Base-by-base conservation (phyloP, 331 rosid species). In the Dryas integrifolia region DNA sequence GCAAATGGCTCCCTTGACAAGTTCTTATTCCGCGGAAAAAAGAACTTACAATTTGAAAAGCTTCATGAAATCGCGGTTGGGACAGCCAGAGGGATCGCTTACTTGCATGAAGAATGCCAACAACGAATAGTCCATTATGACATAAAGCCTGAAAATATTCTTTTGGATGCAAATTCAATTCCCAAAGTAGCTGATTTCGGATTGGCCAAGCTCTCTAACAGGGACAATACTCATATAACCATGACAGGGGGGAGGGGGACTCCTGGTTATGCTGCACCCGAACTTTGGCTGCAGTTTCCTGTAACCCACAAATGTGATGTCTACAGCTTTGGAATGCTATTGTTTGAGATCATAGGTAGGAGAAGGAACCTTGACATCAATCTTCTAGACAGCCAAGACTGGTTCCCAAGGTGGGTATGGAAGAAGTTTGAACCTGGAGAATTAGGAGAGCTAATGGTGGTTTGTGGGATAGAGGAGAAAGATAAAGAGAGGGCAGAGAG, bases 241-340 rank as follows among this genome's bases (percentile, higher is more conserved):
- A 74, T 85, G 87, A 82, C 79, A 0, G 76, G 82, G 10, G 77
- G 81, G 1, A 79, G 86, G 26, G 86, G 87, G 3, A 83, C 86
- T 3, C 85, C 85, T 0, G 92, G 88, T 12, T 85, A 85, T 40
- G 86, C 88, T 4, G 87, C 88, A 16, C 85, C 77, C 0, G 86
- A 87, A 60, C 72, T 87, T 4, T 85, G 87, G 87, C 58, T 79
- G 79, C 75, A 79, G 0, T 85, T 78, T 77, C 67, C 75, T 7
- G 7, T 81, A 3, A 82, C 87, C 30, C 77, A 81, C 56, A 86
- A 81, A 60, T 88, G 89, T 24, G 91, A 90, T 79, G 85, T 86
- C 35, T 88, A 79, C 39, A 88, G 88, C 68, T 87, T 86, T 49
- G 90, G 91, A 3, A 82, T 87, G 82, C 51, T 87, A 47, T 58